Evolutionary conservation across 2,329 filamentous ascomycete genomes (phyloP).

Genomic region (Curvularia lunata): DNA sequence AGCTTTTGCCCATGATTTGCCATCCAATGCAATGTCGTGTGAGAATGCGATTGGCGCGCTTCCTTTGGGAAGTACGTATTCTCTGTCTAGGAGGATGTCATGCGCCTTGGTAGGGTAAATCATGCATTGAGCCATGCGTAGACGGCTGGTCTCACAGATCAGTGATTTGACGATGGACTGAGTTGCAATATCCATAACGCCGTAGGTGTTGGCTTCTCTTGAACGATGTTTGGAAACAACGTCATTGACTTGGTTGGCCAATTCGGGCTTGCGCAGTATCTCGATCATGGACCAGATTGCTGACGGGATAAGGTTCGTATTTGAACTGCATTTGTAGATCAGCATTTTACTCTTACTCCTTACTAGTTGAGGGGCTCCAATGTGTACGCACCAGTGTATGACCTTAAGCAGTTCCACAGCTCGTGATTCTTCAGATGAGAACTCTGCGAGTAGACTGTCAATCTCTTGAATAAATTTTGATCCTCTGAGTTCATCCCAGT

Average conservation of each 20-base stretch:
- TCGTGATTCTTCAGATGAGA: constrained; percentile 7
- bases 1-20: constrained; percentile 29
- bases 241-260: constrained; percentile 24
- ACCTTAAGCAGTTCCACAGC: constrained; percentile 33
- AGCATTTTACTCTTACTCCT: constrained; percentile 3
- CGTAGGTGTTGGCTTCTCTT: constrained; percentile 18
- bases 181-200: constrained; percentile 22
- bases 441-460: constrained; percentile 19
- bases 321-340: constrained; percentile 21
- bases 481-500: constrained; percentile 30
- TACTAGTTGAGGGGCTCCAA: too few relatives aligned
- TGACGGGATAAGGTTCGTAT: constrained; percentile 21
- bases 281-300: constrained; percentile 39
- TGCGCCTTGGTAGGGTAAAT: constrained; percentile 16
- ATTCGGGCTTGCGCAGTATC: constrained; percentile 25
- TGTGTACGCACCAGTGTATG: constrained; percentile 31
- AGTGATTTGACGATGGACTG: constrained; percentile 36
- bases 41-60: constrained; percentile 29
- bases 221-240: constrained; percentile 19
- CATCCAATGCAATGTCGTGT: constrained; percentile 35
- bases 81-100: constrained; percentile 29
- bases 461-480: constrained; percentile 32
- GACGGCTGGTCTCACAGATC: constrained; percentile 31
- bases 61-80: constrained; percentile 29
- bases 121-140: constrained; percentile 25